Evolutionary conservation across 176 grass and related monocot species (phyloP).

Genomic region (Oropetium thomaeum): DNA sequence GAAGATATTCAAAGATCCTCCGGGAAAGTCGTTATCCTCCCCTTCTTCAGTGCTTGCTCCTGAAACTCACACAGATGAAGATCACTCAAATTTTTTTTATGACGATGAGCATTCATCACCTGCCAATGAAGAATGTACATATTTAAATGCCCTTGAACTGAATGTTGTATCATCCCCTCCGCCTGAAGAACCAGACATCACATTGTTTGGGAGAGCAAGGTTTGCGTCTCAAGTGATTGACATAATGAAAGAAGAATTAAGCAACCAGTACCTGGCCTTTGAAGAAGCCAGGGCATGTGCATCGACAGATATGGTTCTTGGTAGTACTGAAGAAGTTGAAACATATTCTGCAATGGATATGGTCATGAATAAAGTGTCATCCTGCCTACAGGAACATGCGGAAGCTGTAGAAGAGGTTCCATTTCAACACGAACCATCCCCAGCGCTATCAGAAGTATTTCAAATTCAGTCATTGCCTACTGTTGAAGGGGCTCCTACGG

Average conservation of each 20-base stretch:
- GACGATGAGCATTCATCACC: neutral
- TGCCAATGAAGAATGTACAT: conserved; percentile 25
- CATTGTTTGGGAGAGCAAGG: conserved; percentile 86
- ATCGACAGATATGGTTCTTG: conserved; percentile 8
- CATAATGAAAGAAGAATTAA: conserved; percentile 58
- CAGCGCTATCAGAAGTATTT: neutral
- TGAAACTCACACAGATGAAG: conserved; percentile 15
- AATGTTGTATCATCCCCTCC: conserved; percentile 47
- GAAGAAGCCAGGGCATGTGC: conserved; percentile 1
- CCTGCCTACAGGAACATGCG: neutral
- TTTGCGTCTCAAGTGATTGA: conserved; percentile 60
- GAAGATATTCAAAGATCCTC: conserved; percentile 66
- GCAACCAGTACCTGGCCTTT: neutral
- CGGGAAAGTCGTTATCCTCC: conserved; percentile 30
- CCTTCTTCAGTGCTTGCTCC: conserved; percentile 18
- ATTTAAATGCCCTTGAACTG: conserved; percentile 51
- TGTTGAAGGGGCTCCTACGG: conserved; percentile 21
- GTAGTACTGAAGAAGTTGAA: conserved; percentile 12
- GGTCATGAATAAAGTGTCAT: neutral
- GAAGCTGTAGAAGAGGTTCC: neutral
- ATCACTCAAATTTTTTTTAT: conserved; percentile 18
- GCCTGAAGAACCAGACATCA: conserved; percentile 46
- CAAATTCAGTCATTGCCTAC: conserved; percentile 12
- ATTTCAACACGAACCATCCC: conserved; percentile 5
- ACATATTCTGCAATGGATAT: conserved; percentile 10